These are phyloP conservation scores for Fraxinus ornus DNA, from an alignment of 305 asterid genomes.

Conservation along the genomic window DNA sequence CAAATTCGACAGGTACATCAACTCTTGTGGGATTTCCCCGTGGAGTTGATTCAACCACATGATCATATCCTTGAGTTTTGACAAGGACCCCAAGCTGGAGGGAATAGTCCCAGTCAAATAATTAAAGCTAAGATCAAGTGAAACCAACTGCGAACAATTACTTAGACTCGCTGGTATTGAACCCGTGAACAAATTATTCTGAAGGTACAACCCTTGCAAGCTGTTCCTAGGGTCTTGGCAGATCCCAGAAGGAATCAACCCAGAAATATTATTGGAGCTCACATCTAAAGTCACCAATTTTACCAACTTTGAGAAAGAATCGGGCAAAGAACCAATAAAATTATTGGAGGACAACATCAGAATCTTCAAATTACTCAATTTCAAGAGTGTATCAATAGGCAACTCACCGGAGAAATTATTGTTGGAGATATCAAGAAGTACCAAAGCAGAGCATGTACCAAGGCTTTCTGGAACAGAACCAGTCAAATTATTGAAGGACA, in stretches of 20 bases:
- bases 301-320: conserved; percentile 50
- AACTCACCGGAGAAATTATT: conserved; percentile 76
- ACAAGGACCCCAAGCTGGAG: conserved; percentile 53
- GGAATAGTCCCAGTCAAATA: conserved; percentile 53
- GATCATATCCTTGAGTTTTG: conserved; percentile 44
- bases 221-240: conserved; percentile 54
- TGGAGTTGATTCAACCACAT: conserved; percentile 63
- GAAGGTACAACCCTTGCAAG: conserved; percentile 67
- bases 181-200: conserved; percentile 57
- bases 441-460: conserved; percentile 56
- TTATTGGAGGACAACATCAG: conserved; percentile 63
- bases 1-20: conserved; percentile 47
- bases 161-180: conserved; percentile 56
- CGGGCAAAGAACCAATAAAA: conserved; percentile 64
- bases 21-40: conserved; percentile 77
- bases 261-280: conserved; percentile 76
- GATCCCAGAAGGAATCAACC: conserved; percentile 64
- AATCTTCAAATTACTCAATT: conserved; percentile 55
- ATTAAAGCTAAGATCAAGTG: conserved; percentile 65
- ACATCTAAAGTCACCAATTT: conserved; percentile 67
- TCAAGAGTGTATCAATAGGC: conserved; percentile 56
- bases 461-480: conserved; percentile 65
- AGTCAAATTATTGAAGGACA: conserved; percentile 61
- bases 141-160: conserved; percentile 50
- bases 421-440: conserved; percentile 58